These are phyloP conservation scores for Pseudocercospora eumusae DNA, from an alignment of 2,329 filamentous ascomycete species.

Conservation along the genomic window DNA sequence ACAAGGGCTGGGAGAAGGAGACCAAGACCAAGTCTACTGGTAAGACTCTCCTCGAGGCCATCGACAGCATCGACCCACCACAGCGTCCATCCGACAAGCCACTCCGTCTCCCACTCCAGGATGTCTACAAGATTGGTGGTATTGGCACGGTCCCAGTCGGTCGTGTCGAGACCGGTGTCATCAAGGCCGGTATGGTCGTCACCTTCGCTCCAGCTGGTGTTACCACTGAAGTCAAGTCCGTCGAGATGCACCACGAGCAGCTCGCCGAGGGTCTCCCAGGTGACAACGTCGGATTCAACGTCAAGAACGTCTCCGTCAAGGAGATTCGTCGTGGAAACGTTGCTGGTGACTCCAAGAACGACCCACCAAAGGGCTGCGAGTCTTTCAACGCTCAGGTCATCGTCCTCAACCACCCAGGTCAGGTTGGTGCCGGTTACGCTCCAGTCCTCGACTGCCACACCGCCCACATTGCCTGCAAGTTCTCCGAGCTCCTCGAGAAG, in stretches of 20 bases:
- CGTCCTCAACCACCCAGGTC: constrained; percentile 99
- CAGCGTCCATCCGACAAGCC: constrained; percentile 97
- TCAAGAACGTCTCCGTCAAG: constrained; percentile 99
- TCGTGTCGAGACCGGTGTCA: constrained; percentile 99
- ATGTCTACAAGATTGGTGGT: constrained; percentile 99
- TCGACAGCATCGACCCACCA: constrained; percentile 91
- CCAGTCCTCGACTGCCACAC: constrained; percentile 99
- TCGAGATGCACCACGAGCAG: constrained; percentile 99
- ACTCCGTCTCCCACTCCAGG: constrained; percentile 99
- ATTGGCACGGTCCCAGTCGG: constrained; percentile 99
- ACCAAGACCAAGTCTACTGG: constrained; percentile 83
- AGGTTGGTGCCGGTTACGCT: constrained; percentile 98
- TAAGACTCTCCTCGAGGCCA: constrained; percentile 99
- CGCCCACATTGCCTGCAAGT: constrained; percentile 99
- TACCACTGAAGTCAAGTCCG: constrained; percentile 99
- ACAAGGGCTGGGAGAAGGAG: constrained; percentile 99
- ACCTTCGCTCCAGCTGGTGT: constrained; percentile 98
- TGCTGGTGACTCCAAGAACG: constrained; percentile 99
- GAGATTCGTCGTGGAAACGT: constrained; percentile 99
- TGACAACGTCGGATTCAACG: constrained; percentile 99
- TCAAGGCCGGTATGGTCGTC: constrained; percentile 85
- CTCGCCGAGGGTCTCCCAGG: constrained; percentile 90
- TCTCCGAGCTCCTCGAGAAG: constrained; percentile 98
- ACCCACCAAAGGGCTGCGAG: constrained; percentile 83
- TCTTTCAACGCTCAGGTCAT: constrained; percentile 99